Percentiles rank a stretch among this genome's conserved stretches.
Evolutionary conservation across 1,284 basidiomycete genomes (phyloP).

Genomic region (Xerocomus subilludens): DNA sequence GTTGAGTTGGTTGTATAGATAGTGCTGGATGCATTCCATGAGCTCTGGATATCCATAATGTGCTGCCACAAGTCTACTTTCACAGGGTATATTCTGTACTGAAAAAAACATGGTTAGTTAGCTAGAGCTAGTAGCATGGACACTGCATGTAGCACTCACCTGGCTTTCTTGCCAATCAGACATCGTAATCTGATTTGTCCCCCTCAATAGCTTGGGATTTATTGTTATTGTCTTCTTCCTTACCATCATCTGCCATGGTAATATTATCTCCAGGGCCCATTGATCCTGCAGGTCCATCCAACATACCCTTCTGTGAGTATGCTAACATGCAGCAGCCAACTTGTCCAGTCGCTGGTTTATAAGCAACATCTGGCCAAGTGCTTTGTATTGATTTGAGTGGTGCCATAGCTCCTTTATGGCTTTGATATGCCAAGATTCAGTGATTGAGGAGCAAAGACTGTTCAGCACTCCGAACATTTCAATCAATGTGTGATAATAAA

Average conservation of each 20-base stretch:
- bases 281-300: too few relatives aligned
- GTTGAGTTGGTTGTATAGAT: not conserved
- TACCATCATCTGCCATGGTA: too few relatives aligned
- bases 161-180: not conserved
- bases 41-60: not conserved
- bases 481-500: slow-evolving; percentile 29
- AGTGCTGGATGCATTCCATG: not conserved
- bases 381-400: slow-evolving; percentile 36
- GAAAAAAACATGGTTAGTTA: not conserved
- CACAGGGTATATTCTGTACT: not conserved
- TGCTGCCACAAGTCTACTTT: not conserved
- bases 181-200: not conserved
- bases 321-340: slow-evolving; percentile 18
- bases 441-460: slow-evolving; percentile 19
- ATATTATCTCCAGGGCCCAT: too few relatives aligned
- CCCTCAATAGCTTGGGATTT: slow-evolving; percentile 7
- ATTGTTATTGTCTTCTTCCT: not conserved
- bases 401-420: slow-evolving; percentile 39
- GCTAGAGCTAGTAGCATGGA: not conserved
- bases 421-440: slow-evolving; percentile 24
- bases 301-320: slow-evolving; percentile 11
- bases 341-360: slow-evolving; percentile 26
- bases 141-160: not conserved
- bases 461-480: slow-evolving; percentile 21
- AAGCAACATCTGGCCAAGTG: slow-evolving; percentile 43